Evolutionary conservation across 2,329 filamentous ascomycete species (phyloP), one percentile per base, ranked within the genome.

Genomic region (Fusarium agapanthi): DNA sequence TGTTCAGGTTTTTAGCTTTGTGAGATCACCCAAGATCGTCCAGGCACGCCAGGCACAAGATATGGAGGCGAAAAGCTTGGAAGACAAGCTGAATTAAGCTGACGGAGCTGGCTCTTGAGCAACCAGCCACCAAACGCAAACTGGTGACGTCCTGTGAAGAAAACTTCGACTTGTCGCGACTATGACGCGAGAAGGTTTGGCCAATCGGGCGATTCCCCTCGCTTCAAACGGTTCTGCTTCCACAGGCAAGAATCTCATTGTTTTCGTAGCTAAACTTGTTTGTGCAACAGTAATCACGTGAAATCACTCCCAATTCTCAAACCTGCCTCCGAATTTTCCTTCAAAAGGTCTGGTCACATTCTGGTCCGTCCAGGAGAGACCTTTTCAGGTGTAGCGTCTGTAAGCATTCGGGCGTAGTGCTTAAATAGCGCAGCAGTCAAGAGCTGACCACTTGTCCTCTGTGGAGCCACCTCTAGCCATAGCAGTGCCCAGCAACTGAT

Each of bases 81-180:
- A 44, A 67, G 53, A 43, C 44, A 45, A 56, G 47, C 34, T 65
- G 58, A 41, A 64, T 62, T 41, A 34, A 55, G 45, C 35, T 41
- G 22, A 24, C 18, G 35, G n/a, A 48, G 41, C 28, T 38, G 24
- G 24, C 48, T 54, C 32, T 64, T 28, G 24, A 30, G 37, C 48
- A 59, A 67, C 70, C 61, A 73, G 53, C 65, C 71, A 71, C 67
- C 60, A 40, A 69, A 51, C 47, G 59, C 45, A 45, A 53, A 45
- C 44, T 53, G 32, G 35, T 50, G 66, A 69, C 60, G 48, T 61
- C 38, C 34, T 22, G 37, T 55, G 32, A 40, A 50, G 37, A 60
- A 57, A 48, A 65, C 34, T 65, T 55, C 37, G 59, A 75, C 75
- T 59, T 47, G 64, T 76, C 76, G 75, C 76, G 76, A 77, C 76